Conservation (phyloP, 257 asterid species). For the Anisodus acutangulus region DNA sequence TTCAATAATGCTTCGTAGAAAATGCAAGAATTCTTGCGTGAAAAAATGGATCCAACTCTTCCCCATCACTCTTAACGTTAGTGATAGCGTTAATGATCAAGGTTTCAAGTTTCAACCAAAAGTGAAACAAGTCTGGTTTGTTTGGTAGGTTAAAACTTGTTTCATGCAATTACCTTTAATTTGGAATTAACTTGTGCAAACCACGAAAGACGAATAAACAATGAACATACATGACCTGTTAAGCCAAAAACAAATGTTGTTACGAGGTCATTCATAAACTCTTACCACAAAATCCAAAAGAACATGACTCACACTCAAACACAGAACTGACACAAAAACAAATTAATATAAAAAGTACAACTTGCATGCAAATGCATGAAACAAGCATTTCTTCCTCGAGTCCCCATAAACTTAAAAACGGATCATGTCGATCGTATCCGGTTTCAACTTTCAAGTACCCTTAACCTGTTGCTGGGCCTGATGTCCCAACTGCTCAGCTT, state of each 20-base stretch:
- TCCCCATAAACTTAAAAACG: too few species aligned
- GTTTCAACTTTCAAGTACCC: slow-evolving; percentile 26
- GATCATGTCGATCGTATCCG: too few species aligned
- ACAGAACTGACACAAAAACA: not conserved
- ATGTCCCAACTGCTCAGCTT: slow-evolving; percentile 62
- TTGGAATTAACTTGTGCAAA: not conserved
- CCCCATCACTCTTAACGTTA: too few species aligned
- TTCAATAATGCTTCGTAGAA: too few species aligned
- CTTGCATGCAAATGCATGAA: not conserved
- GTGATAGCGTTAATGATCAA: too few species aligned
- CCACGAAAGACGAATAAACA: not conserved
- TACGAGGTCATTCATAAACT: not conserved
- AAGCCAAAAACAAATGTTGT: not conserved
- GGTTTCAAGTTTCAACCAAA: too few species aligned
- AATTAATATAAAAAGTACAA: not conserved
- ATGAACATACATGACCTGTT: not conserved
- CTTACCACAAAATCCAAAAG: not conserved
- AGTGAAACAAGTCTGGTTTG: too few species aligned
- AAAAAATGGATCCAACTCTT: too few species aligned
- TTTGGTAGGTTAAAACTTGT: not conserved
- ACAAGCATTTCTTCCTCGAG: not conserved
- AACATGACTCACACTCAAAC: not conserved
- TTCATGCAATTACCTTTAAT: not conserved
- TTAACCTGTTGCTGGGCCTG: slow-evolving; percentile 45
- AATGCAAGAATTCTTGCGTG: too few species aligned